phyloP scores from a whole-genome alignment of 345 rosid species.

The Populus alba region DNA sequence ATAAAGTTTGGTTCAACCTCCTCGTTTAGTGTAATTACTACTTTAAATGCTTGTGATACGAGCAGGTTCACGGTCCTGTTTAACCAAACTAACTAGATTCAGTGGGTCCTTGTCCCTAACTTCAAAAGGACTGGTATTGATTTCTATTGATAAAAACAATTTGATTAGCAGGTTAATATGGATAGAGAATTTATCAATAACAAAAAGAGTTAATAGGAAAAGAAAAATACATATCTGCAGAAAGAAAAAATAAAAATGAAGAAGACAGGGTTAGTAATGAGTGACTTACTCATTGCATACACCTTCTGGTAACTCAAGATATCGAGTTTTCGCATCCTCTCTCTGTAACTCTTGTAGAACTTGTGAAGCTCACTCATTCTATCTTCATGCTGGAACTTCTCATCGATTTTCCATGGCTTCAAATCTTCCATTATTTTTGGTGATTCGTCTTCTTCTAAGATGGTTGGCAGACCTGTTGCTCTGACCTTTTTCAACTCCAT shows the following conservation, averaged over 20 bases:
- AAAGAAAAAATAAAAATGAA: not conserved
- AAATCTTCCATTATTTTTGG: slow-evolving; percentile 77
- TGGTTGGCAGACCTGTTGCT: slow-evolving; percentile 78
- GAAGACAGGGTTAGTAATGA: not conserved
- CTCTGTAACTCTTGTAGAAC: slow-evolving; percentile 81
- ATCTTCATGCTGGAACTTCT: slow-evolving; percentile 55
- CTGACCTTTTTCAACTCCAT: slow-evolving; percentile 86
- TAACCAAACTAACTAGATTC: slow-evolving; percentile 26
- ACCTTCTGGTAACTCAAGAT: slow-evolving; percentile 90
- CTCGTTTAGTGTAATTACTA: slow-evolving; percentile 12
- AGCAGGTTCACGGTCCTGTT: slow-evolving; percentile 19
- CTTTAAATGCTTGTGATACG: slow-evolving; percentile 12
- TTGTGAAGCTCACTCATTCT: slow-evolving; percentile 77
- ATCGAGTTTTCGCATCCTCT: slow-evolving; percentile 85
- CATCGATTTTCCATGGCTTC: slow-evolving; percentile 92
- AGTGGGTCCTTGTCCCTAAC: slow-evolving; percentile 28
- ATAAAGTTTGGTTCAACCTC: not conserved
- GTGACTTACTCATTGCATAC: slow-evolving; percentile 75
- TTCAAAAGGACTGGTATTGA: slow-evolving; percentile 13
- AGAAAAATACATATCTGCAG: not conserved
- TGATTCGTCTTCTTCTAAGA: slow-evolving; percentile 67
- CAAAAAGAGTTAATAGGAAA: not conserved
- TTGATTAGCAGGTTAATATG: not conserved
- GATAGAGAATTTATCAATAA: not conserved
- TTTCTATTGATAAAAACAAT: slow-evolving; percentile 6